phyloP scores from a whole-genome alignment of 116 monocot genomes.

The Papilionanthe hybrid region DNA sequence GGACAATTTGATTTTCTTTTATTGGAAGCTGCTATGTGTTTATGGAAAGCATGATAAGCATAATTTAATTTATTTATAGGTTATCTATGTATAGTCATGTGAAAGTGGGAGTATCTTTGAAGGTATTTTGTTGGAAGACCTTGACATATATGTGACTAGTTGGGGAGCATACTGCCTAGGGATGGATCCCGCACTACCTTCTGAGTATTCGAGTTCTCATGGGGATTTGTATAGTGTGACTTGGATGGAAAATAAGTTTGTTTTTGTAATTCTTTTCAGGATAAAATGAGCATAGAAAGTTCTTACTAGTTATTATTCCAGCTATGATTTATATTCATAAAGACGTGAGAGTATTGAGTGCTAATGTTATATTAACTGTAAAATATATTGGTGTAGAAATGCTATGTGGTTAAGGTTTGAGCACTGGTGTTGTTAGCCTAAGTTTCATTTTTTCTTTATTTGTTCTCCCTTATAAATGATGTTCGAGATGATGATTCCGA shows the following conservation, averaged over 20 bases:
- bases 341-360: too few relatives aligned
- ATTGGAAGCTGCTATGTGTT: neutral
- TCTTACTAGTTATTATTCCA: neutral
- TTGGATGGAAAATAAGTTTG: slow-evolving; percentile 98
- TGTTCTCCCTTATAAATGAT: too few relatives aligned
- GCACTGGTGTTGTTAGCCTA: too few relatives aligned
- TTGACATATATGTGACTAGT: slow-evolving; percentile 75
- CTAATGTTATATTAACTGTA: too few relatives aligned
- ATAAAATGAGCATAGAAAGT: neutral
- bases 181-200: slow-evolving; percentile 42
- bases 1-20: neutral
- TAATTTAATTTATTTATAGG: slow-evolving; percentile 22
- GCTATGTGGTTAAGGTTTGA: neutral
- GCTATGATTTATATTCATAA: neutral
- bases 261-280: neutral
- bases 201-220: slow-evolving; percentile 58
- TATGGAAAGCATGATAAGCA: neutral
- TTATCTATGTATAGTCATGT: slow-evolving; percentile 83
- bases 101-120: slow-evolving; percentile 90
- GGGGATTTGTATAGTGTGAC: slow-evolving; percentile 81
- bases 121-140: slow-evolving; percentile 57
- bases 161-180: slow-evolving; percentile 84
- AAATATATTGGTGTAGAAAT: too few relatives aligned
- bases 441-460: too few relatives aligned
- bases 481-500: too few relatives aligned